Evolutionary conservation across 345 rosid species (phyloP).

Genomic region (Arabis alpina): DNA sequence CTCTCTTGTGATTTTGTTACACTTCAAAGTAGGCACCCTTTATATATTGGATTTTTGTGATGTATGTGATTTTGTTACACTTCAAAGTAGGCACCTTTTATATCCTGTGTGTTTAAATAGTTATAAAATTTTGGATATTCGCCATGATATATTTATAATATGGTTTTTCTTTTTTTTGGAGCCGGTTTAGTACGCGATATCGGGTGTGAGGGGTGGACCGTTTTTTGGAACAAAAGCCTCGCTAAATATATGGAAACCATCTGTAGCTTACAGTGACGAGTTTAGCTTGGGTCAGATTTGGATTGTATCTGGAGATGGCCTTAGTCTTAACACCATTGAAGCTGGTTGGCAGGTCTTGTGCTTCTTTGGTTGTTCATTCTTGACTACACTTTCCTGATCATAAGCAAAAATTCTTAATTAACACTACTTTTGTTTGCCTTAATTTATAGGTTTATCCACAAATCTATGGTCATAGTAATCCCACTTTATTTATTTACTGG

Average conservation of each 20-base stretch:
- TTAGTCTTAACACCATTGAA: slow-evolving; percentile 59
- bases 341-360: slow-evolving; percentile 61
- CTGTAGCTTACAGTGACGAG: slow-evolving; percentile 48
- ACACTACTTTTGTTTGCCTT: slow-evolving; percentile 6
- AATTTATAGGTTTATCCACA: slow-evolving; percentile 56
- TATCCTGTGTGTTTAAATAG: too few relatives aligned
- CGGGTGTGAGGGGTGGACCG: slow-evolving; percentile 42
- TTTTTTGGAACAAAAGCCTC: slow-evolving; percentile 55
- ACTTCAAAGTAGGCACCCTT: background rate
- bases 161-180: background rate
- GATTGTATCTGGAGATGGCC: slow-evolving; percentile 52
- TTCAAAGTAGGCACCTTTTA: background rate
- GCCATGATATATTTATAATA: too few relatives aligned
- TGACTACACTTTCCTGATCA: background rate
- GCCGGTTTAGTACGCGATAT: slow-evolving; percentile 50
- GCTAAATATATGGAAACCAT: slow-evolving; percentile 62
- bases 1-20: background rate
- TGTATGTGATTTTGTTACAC: background rate
- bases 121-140: too few relatives aligned
- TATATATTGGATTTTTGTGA: too few relatives aligned
- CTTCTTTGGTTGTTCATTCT: background rate
- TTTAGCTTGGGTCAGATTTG: slow-evolving; percentile 66
- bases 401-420: background rate
- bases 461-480: slow-evolving; percentile 53
- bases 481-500: slow-evolving; percentile 68